A percentile compares a stretch with the other conserved stretches of the same genome.
Evolutionary conservation across 2,329 filamentous ascomycete species (phyloP).

Genomic region (Didymella pinodella): DNA sequence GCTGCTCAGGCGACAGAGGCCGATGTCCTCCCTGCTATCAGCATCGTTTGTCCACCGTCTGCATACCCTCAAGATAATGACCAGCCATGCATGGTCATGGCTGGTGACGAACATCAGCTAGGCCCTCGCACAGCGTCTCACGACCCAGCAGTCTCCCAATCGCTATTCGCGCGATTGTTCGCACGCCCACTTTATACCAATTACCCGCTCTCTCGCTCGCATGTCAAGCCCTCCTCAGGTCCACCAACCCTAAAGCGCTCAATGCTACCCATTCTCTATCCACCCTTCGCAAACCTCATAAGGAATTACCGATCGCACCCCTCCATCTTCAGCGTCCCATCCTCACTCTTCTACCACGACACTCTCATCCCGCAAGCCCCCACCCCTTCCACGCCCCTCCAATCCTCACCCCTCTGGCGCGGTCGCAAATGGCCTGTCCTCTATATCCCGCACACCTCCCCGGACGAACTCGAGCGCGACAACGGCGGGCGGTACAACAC

Average conservation of each 20-base stretch:
- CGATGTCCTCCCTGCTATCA: slow-evolving; percentile 52
- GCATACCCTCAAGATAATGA: slow-evolving; percentile 27
- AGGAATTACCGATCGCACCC: slow-evolving; percentile 59
- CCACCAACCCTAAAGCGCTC: slow-evolving; percentile 39
- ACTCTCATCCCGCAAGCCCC: slow-evolving; percentile 54
- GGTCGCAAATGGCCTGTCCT: slow-evolving; percentile 54
- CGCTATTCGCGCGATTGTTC: slow-evolving; percentile 55
- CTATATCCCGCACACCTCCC: slow-evolving; percentile 49
- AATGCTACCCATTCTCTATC: slow-evolving; percentile 53
- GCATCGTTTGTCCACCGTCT: slow-evolving; percentile 50
- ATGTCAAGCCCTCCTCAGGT: slow-evolving; percentile 31
- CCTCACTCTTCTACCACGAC: slow-evolving; percentile 55
- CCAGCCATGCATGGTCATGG: slow-evolving; percentile 55
- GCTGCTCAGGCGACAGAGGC: slow-evolving; percentile 57
- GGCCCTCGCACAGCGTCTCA: slow-evolving; percentile 52
- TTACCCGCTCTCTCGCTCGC: slow-evolving; percentile 53
- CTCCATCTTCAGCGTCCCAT: slow-evolving; percentile 54
- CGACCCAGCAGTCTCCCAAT: slow-evolving; percentile 45
- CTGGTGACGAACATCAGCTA: slow-evolving; percentile 57
- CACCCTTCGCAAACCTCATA: slow-evolving; percentile 56
- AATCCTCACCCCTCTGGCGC: slow-evolving; percentile 49
- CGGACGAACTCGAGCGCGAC: slow-evolving; percentile 54
- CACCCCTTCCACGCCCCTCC: slow-evolving; percentile 30
- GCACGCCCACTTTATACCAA: slow-evolving; percentile 48
- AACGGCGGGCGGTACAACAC: slow-evolving; percentile 52